Percentiles rank a stretch among this genome's conserved stretches.
These are phyloP conservation scores for Lophiostoma macrostomum DNA, from an alignment of 495 filamentous ascomycete genomes.

Conservation along the genomic window DNA sequence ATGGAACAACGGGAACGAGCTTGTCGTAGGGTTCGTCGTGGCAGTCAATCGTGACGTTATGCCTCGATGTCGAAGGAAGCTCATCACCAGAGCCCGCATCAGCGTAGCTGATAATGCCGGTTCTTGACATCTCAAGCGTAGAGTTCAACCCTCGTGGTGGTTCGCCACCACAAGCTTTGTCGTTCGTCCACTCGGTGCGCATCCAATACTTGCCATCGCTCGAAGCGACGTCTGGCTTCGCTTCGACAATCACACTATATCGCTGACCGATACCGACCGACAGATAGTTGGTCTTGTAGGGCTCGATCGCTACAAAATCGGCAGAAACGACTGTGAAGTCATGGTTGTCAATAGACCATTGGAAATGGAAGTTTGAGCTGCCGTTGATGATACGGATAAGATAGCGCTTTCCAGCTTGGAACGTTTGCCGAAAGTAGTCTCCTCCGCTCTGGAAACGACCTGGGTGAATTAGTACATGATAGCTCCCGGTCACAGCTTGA, in stretches of 20 bases:
- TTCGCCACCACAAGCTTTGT: background rate
- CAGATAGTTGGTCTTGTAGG: slow-evolving; percentile 16
- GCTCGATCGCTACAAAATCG: slow-evolving; percentile 31
- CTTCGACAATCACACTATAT: slow-evolving; percentile 40
- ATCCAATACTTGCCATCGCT: slow-evolving; percentile 41
- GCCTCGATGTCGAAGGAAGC: slow-evolving; percentile 10
- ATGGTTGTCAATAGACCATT: slow-evolving; percentile 29
- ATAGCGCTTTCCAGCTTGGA: slow-evolving; percentile 42
- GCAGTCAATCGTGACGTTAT: slow-evolving; percentile 12
- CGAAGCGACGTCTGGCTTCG: slow-evolving; percentile 30
- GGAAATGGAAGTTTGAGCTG: slow-evolving; percentile 14
- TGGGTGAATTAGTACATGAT: slow-evolving; percentile 7
- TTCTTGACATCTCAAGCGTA: background rate
- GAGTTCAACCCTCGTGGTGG: background rate
- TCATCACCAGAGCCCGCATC: slow-evolving; percentile 9
- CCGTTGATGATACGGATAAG: slow-evolving; percentile 41
- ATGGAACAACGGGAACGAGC: slow-evolving; percentile 21
- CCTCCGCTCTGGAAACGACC: slow-evolving; percentile 1
- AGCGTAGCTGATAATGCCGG: slow-evolving; percentile 25
- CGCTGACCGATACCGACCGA: slow-evolving; percentile 36
- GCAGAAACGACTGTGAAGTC: slow-evolving; percentile 19
- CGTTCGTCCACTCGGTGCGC: slow-evolving; percentile 33
- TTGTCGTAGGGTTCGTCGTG: slow-evolving; percentile 12
- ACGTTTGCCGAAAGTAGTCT: slow-evolving; percentile 34
- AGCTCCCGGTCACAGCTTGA: slow-evolving; percentile 11